A percentile compares a stretch with the other conserved stretches of the same genome.
Conservation (phyloP, 2,329 filamentous ascomycete genomes). For the Calonectria naviculata region DNA sequence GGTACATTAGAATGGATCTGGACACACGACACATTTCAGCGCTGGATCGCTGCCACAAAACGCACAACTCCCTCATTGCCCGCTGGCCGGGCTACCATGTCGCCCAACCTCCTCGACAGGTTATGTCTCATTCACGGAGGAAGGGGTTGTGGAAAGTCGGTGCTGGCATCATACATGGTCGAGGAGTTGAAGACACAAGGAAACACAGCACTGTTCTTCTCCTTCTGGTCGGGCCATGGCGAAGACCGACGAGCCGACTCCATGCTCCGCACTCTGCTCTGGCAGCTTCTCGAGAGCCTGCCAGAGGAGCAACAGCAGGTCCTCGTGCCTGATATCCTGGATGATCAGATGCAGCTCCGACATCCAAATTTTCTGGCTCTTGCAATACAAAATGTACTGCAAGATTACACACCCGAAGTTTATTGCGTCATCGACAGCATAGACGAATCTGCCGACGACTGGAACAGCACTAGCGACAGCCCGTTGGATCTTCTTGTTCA, state of each 20-base stretch:
- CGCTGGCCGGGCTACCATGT: background rate
- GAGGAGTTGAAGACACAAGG: background rate
- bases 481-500: background rate
- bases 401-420: background rate
- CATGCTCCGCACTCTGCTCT: slow-evolving; percentile 5
- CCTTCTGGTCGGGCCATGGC: slow-evolving; percentile 3
- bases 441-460: background rate
- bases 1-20: slow-evolving; percentile 7
- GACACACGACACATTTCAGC: background rate
- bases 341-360: background rate
- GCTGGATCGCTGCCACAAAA: background rate
- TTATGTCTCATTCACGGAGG: background rate
- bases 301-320: background rate
- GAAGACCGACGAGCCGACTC: background rate
- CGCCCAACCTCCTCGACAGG: background rate
- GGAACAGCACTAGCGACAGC: background rate
- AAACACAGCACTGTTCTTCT: background rate
- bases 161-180: slow-evolving; percentile 1
- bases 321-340: background rate
- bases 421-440: background rate
- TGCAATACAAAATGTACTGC: background rate
- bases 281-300: background rate
- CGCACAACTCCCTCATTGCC: background rate
- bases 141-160: slow-evolving; percentile 5
- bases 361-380: background rate